Evolutionary conservation across 2,329 filamentous ascomycete species (phyloP), one percentile per base, ranked within the genome.

Genomic region (Fusarium nisikadoi): DNA sequence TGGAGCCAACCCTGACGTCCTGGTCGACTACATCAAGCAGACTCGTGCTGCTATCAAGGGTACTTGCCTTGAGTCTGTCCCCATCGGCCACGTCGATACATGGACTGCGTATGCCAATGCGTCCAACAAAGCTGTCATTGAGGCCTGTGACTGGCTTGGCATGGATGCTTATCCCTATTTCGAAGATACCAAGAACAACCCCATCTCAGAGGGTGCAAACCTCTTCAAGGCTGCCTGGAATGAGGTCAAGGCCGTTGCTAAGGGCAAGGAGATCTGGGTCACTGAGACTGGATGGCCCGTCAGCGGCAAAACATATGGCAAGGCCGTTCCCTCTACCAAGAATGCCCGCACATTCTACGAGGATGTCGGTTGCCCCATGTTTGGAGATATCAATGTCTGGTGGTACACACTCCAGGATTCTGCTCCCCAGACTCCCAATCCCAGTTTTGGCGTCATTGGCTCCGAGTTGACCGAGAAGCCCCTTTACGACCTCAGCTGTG

Each of bases 221-320:
- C 88, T 94, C 55, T 96, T 97, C 85, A 85, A 91, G 78, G 85
- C 87, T 19, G 91, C 93, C 20, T 85, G 92, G 42, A 82, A 86
- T 54, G 85, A 87, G 65, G 93, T 92, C 38, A 81, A 87, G 70
- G 82, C 79, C 20, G 90, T 85, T 47, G 86, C 89, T 39, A 84
- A 86, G 39, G 89, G 88, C 78, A 95, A 94, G 86, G 85, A 88
- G 23, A 88, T 97, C 75, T 96, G 93, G 93, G 88, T 97, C 70
- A 96, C 94, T 33, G 94, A 97, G 87, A 96, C 94, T 20, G 94
- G 94, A 72, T 96, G 93, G 90, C 94, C 94, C 53, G 90, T 94
- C 58, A 90, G 86, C 76, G 94, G 94, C 62, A 83, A 88, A 72
- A 86, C 84, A 3, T 83, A 87, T 69, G 90, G 90, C 74, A 79